phyloP scores from a whole-genome alignment of 257 asterid species.

The Pogostemon cablin region DNA sequence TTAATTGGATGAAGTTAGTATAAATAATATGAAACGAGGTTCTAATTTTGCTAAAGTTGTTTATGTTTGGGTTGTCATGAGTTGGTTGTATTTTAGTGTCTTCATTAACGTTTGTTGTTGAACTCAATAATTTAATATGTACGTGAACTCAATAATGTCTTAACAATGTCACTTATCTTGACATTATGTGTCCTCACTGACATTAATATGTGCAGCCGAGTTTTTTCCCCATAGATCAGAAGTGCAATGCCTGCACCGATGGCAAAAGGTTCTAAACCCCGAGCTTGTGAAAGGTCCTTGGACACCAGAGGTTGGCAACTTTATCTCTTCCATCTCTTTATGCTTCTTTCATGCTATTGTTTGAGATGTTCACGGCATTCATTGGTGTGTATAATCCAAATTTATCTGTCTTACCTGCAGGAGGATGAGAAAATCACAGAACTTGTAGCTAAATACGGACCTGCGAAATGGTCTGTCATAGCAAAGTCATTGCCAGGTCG shows the following conservation, averaged over 20 bases:
- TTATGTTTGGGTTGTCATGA: conserved; percentile 7
- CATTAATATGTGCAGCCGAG: conserved; percentile 68
- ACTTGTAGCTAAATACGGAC: conserved; percentile 88
- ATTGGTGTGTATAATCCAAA: conserved; percentile 22
- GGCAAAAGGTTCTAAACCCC: conserved; percentile 99
- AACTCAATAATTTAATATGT: conserved; percentile 8
- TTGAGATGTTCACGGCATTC: conserved; percentile 29
- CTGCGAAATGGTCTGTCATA: conserved; percentile 96
- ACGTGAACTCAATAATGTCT: conserved; percentile 5
- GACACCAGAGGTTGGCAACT: conserved; percentile 78
- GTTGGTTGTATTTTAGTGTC: background rate
- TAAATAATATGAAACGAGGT: conserved; percentile 5
- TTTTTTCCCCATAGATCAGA: conserved; percentile 97
- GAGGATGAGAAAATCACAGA: conserved; percentile 90
- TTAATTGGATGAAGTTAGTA: conserved; percentile 11
- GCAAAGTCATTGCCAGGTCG: conserved; percentile 96
- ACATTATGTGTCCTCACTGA: conserved; percentile 26
- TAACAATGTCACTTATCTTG: conserved; percentile 24
- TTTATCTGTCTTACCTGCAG: conserved; percentile 47
- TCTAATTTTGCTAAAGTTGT: background rate
- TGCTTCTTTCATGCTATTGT: conserved; percentile 25
- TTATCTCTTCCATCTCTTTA: conserved; percentile 25
- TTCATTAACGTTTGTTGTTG: conserved; percentile 4
- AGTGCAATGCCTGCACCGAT: conserved; percentile 98
- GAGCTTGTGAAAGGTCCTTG: conserved; percentile 99